Evolutionary conservation across 116 monocot species (phyloP).

Genomic region (Posidonia oceanica): DNA sequence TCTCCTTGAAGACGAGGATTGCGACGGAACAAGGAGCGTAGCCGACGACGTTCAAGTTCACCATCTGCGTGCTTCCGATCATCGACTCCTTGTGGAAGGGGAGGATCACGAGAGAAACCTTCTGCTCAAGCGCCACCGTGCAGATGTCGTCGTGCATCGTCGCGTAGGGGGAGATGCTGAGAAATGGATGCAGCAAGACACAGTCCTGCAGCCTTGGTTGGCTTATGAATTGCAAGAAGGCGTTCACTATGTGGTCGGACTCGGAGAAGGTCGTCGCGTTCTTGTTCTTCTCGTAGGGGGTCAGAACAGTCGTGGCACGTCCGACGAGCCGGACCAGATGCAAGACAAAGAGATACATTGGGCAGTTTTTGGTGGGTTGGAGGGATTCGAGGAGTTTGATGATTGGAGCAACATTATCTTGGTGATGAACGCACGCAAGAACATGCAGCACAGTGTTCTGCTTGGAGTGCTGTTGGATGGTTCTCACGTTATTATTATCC

Average conservation of each 20-base stretch:
- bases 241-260: conserved; percentile 11
- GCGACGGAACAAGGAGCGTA: conserved; percentile 12
- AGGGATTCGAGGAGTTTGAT: conserved; percentile 23
- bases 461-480: conserved; percentile 26
- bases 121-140: conserved; percentile 6
- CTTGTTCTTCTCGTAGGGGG: conserved; percentile 1
- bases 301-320: conserved; percentile 3
- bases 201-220: neutral
- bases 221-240: conserved; percentile 8
- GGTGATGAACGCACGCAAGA: conserved; percentile 23
- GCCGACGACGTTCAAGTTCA: conserved; percentile 7
- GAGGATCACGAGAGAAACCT: conserved; percentile 9
- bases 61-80: neutral
- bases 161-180: conserved; percentile 10
- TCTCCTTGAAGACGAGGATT: conserved; percentile 5
- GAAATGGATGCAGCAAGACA: neutral
- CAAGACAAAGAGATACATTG: conserved; percentile 15
- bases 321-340: conserved; percentile 19
- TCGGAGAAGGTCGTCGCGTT: neutral
- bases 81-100: conserved; percentile 16
- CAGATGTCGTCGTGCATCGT: conserved; percentile 21
- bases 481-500: conserved; percentile 17
- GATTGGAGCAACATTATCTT: conserved; percentile 23
- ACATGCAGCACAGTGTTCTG: conserved; percentile 19
- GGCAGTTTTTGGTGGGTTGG: neutral